Percentiles rank a stretch among this genome's conserved stretches.
phyloP scores from a whole-genome alignment of 176 grass and related monocot species.

The Hsuehochloa calcarea region DNA sequence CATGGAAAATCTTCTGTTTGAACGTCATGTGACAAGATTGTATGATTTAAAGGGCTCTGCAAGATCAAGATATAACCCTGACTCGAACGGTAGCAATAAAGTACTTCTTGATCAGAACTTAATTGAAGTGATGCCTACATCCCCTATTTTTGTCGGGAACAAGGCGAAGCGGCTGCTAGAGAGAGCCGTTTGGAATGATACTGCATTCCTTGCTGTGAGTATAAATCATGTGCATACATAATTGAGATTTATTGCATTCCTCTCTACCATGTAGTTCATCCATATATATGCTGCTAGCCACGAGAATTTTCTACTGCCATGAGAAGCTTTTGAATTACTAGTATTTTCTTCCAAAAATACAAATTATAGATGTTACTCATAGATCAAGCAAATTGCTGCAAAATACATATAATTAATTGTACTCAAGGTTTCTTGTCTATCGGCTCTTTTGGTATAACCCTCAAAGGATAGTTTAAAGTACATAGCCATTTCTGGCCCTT shows the following conservation, averaged over 20 bases:
- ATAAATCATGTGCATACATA: slow-evolving; percentile 19
- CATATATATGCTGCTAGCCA: neutral
- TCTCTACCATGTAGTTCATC: neutral
- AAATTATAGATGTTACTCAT: neutral
- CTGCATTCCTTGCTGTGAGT: slow-evolving; percentile 91
- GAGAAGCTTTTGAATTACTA: neutral
- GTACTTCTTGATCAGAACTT: slow-evolving; percentile 98
- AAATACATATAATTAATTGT: neutral
- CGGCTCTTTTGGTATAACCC: neutral
- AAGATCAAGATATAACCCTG: slow-evolving; percentile 94
- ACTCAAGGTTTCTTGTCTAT: neutral
- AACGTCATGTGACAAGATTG: slow-evolving; percentile 71
- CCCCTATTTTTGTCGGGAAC: slow-evolving; percentile 96
- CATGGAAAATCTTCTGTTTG: slow-evolving; percentile 99
- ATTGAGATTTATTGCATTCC: neutral
- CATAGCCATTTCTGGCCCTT: neutral
- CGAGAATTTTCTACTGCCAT: neutral
- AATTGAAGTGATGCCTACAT: slow-evolving; percentile 93
- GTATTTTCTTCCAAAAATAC: neutral
- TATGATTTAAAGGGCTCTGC: slow-evolving; percentile 96
- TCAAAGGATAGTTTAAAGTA: neutral
- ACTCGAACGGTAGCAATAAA: slow-evolving; percentile 86
- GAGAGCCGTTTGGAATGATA: slow-evolving; percentile 99
- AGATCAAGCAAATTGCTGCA: neutral
- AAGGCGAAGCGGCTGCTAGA: slow-evolving; percentile 83